These are phyloP conservation scores for Agarophyton chilense DNA, from an alignment of 23 red algal species.

Conservation along the genomic window DNA sequence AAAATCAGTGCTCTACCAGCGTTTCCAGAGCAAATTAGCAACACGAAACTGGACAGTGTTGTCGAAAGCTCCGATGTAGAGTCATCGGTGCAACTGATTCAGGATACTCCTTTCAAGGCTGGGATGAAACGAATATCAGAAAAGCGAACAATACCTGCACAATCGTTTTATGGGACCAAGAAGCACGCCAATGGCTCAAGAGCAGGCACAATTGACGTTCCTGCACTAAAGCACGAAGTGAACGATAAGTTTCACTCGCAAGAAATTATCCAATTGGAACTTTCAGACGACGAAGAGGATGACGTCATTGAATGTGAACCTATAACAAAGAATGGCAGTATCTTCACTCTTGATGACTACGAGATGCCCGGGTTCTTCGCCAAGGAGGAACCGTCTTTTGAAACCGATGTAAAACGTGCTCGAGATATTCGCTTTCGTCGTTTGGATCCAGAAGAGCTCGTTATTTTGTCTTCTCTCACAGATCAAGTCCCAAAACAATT, in stretches of 20 bases:
- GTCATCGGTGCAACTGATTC: background rate
- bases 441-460: background rate
- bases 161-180: background rate
- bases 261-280: slow-evolving; percentile 5
- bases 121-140: slow-evolving; percentile 15
- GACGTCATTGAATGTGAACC: background rate
- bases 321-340: background rate
- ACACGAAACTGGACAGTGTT: background rate
- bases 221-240: background rate
- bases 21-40: background rate
- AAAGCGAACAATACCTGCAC: background rate
- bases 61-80: background rate
- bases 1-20: background rate
- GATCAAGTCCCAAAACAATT: background rate
- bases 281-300: background rate
- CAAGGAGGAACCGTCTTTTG: background rate
- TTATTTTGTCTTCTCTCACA: background rate
- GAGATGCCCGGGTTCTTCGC: background rate
- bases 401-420: background rate
- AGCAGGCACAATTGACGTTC: background rate
- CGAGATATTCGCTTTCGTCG: slow-evolving; percentile 30
- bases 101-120: background rate
- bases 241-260: too few relatives aligned
- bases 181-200: background rate
- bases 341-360: background rate